Base-by-base conservation (phyloP, 495 filamentous ascomycete species). In the Neurospora sp. region DNA sequence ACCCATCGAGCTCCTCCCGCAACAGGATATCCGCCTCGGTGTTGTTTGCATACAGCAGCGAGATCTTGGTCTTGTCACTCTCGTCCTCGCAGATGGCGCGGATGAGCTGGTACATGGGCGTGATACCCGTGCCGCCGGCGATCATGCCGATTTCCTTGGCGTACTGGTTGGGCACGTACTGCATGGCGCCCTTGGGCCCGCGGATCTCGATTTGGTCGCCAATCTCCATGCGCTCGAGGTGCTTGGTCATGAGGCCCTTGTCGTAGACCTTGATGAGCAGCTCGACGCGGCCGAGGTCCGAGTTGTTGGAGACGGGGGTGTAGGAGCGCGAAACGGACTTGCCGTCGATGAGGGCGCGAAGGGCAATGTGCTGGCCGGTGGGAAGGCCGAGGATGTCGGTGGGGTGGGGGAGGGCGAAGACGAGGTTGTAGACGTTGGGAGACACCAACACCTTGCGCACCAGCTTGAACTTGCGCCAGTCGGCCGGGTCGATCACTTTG, bases 21-120 rank as follows among this genome's bases (percentile, higher is more conserved):
- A 94, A 80, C 42, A 94, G 83, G 66, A 93, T 92, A 75, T 94
- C 92, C 28, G 89, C 85, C 81, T 93, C 90, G 24, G 75, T 84
- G 69, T 90, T 84, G 80, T 93, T 93, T 73, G 89, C 92, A 78
- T 84, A 89, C 69, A 89, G 72, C 4, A 87, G 80, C 69, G 78
- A 82, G 34, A 89, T 76, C 73, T 85, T 76, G 4, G 87, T 88
- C 6, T 79, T 82, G 71, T 89, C 86, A 31, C 73, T 76, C 11
- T 83, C 79, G 70, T 86, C 82, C 73, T 87, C 82, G 74, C 85
- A 85, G 39, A 89, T 88, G 39, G 84, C 84, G 21, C 84, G 83
- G 72, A 88, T 83, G 28, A 88, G 74, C 73, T 86, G 85, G 78
- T 83, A 89, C 84, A 88, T 87, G 13, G 87, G 88, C 36, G 88